Conservation (phyloP, 805 yeast genomes). For the Candida loeiensis region DNA sequence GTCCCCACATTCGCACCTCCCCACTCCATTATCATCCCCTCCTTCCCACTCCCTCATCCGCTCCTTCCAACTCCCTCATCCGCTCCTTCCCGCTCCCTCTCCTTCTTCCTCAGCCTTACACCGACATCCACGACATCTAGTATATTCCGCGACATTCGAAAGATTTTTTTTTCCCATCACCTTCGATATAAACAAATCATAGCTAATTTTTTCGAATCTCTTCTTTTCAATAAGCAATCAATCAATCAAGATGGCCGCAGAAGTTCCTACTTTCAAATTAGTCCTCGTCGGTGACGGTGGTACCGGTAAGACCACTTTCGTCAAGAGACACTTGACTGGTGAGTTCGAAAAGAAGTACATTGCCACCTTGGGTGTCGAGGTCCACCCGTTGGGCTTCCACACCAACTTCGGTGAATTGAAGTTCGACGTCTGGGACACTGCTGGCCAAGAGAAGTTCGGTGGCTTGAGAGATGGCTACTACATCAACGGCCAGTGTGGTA, state of each 20-base stretch:
- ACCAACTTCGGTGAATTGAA: slow-evolving; percentile 98
- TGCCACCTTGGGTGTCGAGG: slow-evolving; percentile 99
- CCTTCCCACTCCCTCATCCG: too few relatives aligned
- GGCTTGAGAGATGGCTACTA: slow-evolving; percentile 99
- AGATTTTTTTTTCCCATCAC: slow-evolving; percentile 5
- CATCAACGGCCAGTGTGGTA: slow-evolving; percentile 99
- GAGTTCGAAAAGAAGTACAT: slow-evolving; percentile 98
- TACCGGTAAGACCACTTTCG: slow-evolving; percentile 99
- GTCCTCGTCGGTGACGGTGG: slow-evolving; percentile 99
- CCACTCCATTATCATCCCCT: too few relatives aligned
- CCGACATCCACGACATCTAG: slow-evolving; percentile 1
- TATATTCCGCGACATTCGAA: slow-evolving; percentile 3
- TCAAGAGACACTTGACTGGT: slow-evolving; percentile 99
- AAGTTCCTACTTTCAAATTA: slow-evolving; percentile 95
- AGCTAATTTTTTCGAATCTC: slow-evolving; percentile 4
- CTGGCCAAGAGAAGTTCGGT: slow-evolving; percentile 99
- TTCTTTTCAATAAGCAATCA: slow-evolving; percentile 8
- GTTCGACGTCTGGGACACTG: slow-evolving; percentile 99
- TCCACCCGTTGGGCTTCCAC: slow-evolving; percentile 96
- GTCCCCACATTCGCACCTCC: too few relatives aligned
- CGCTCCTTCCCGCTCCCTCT: too few relatives aligned
- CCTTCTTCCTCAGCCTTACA: too few relatives aligned
- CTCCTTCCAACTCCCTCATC: too few relatives aligned
- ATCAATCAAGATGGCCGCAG: slow-evolving; percentile 46
- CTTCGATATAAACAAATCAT: slow-evolving; percentile 4